phyloP scores from a whole-genome alignment of 192 early-diverging fungal species.

The Funneliformis mosseae region DNA sequence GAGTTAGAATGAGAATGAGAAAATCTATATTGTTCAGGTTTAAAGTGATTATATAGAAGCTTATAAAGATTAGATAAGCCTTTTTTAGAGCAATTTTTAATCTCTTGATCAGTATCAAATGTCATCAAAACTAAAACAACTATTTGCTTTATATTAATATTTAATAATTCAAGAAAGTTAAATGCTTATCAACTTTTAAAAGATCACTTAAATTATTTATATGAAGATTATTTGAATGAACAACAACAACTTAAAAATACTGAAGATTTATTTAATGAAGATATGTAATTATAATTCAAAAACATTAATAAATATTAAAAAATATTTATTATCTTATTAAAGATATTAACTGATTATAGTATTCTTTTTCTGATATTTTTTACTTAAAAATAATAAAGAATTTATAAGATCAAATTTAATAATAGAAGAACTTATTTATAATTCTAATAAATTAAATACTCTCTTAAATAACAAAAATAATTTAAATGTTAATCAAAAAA shows the following conservation, averaged over 20 bases:
- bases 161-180: neutral
- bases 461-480: neutral
- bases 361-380: no score
- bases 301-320: neutral
- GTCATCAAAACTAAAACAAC: slow-evolving; percentile 2
- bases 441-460: neutral
- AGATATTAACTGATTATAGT: no score
- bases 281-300: neutral
- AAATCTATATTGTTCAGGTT: no score
- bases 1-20: no score
- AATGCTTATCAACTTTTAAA: neutral
- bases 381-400: no score
- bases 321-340: neutral
- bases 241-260: neutral
- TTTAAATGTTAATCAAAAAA: slow-evolving; percentile 14
- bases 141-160: slow-evolving; percentile 34
- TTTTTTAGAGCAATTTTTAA: no score
- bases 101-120: no score
- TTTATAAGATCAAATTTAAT: neutral
- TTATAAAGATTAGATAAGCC: no score
- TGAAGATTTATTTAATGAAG: neutral
- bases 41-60: no score
- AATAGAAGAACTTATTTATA: neutral
- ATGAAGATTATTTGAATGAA: slow-evolving; percentile 22
- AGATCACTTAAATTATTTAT: slow-evolving; percentile 3